These are phyloP conservation scores for Coemansia brasiliensis DNA, from an alignment of 192 early-diverging fungal genomes.

Conservation along the genomic window DNA sequence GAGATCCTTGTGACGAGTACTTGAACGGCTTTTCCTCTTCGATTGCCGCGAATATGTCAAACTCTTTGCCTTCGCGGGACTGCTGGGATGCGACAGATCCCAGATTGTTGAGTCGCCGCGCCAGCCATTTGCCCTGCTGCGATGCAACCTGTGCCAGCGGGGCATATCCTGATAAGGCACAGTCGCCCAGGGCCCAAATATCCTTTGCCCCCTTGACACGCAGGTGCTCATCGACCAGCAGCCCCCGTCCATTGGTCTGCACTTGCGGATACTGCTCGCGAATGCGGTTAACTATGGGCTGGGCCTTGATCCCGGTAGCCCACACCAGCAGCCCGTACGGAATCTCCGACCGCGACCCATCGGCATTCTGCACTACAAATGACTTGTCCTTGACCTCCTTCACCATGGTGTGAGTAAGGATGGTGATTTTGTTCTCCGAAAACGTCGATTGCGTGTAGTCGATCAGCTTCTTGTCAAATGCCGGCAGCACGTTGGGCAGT, in stretches of 20 bases:
- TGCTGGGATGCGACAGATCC: conserved; percentile 3
- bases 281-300: conserved; percentile 60
- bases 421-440: conserved; percentile 71
- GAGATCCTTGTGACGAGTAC: conserved; percentile 82
- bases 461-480: conserved; percentile 72
- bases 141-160: conserved; percentile 89
- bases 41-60: conserved; percentile 28
- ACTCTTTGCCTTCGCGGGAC: neutral
- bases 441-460: conserved; percentile 77
- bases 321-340: conserved; percentile 75
- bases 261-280: conserved; percentile 36
- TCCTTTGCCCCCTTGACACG: conserved; percentile 69
- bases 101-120: conserved; percentile 62
- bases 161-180: conserved; percentile 74
- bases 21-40: conserved; percentile 62
- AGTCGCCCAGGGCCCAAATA: conserved; percentile 89
- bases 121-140: conserved; percentile 87
- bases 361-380: conserved; percentile 61
- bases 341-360: conserved; percentile 46
- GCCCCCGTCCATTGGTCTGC: conserved; percentile 56
- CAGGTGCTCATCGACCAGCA: conserved; percentile 74
- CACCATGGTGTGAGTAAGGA: conserved; percentile 70
- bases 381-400: conserved; percentile 63
- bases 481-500: conserved; percentile 70
- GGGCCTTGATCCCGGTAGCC: conserved; percentile 74